Conservation (phyloP, 2,329 filamentous ascomycete species). For the Fusarium sp. region DNA sequence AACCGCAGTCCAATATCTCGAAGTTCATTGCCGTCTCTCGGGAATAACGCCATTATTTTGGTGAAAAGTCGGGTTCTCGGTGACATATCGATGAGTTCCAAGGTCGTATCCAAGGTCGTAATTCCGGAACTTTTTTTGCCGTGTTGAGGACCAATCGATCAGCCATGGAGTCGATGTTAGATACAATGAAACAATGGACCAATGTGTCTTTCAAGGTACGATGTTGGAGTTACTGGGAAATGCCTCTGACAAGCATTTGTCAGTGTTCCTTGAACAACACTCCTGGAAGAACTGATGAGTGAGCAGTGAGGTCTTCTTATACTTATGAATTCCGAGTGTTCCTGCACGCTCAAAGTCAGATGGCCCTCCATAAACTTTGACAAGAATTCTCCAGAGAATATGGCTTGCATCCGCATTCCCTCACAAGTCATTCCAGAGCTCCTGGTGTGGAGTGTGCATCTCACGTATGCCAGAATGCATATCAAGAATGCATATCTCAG, state of each 20-base stretch:
- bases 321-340: background rate
- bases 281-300: background rate
- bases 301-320: slow-evolving; percentile 22
- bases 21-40: background rate
- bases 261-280: background rate
- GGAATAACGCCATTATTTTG: background rate
- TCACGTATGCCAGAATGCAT: slow-evolving; percentile 19
- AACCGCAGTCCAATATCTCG: background rate
- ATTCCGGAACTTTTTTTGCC: background rate
- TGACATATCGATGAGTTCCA: slow-evolving; percentile 4
- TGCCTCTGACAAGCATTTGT: too few species aligned
- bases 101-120: background rate
- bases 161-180: background rate
- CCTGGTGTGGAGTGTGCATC: slow-evolving; percentile 33
- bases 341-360: slow-evolving; percentile 15
- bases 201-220: background rate
- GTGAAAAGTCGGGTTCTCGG: background rate
- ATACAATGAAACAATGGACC: background rate
- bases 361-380: slow-evolving; percentile 27
- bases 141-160: background rate
- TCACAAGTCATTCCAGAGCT: slow-evolving; percentile 30
- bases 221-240: background rate
- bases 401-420: slow-evolving; percentile 38
- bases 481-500: slow-evolving; percentile 24
- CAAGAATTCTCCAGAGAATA: slow-evolving; percentile 34